Conservation (phyloP, 768 basidiomycete genomes). For the Boletus rufocinnamomeus region DNA sequence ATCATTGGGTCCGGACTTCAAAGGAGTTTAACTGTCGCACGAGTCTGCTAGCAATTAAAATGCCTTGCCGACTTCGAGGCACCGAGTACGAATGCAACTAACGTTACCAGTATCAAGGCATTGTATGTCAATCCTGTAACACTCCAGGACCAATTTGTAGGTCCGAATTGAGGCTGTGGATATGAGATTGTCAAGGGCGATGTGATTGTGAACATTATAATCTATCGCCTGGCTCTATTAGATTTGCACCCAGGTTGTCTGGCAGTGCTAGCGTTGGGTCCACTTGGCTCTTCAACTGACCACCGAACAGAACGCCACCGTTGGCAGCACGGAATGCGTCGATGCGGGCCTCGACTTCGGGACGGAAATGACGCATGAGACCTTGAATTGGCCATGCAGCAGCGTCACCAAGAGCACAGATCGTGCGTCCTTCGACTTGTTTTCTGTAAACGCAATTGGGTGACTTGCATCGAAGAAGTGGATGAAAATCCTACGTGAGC, state of each 20-base stretch:
- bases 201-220: constrained; percentile 16
- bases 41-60: background rate
- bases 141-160: background rate
- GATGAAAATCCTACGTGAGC: constrained; percentile 63
- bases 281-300: constrained; percentile 65
- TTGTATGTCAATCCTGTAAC: background rate
- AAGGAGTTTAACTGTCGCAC: background rate
- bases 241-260: constrained; percentile 66
- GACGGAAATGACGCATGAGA: constrained; percentile 96
- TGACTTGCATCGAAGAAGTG: background rate
- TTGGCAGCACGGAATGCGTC: constrained; percentile 70
- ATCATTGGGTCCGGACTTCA: background rate
- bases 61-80: background rate
- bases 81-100: background rate
- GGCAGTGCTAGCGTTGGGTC: constrained; percentile 71
- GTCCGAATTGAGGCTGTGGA: constrained; percentile 5
- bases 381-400: constrained; percentile 99
- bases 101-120: background rate
- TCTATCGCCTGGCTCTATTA: constrained; percentile 45
- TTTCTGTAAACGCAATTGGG: constrained; percentile 52
- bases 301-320: constrained; percentile 89
- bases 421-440: constrained; percentile 96
- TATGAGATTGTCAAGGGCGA: constrained; percentile 3
- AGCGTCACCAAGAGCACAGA: constrained; percentile 95
- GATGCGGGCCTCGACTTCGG: constrained; percentile 90